Percentiles rank a stretch among this genome's conserved stretches.
phyloP scores from a whole-genome alignment of 192 early-diverging fungal species.

The Backusella luteola region DNA sequence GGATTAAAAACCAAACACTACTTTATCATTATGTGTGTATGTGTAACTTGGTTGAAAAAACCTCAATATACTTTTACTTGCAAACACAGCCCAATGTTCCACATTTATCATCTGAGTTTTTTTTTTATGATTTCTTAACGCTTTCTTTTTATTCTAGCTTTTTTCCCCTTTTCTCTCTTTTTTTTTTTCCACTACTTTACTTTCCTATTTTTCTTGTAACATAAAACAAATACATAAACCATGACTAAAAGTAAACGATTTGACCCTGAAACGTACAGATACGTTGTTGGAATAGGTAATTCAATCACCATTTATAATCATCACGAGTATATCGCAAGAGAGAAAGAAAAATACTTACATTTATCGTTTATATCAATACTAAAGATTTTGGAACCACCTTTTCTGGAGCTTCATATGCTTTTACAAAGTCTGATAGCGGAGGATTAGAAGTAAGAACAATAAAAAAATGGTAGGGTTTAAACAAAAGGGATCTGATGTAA shows the following conservation, averaged over 20 bases:
- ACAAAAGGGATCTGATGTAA: neutral
- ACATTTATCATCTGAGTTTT: slow-evolving; percentile 6
- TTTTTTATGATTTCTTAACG: neutral
- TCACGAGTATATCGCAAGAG: neutral
- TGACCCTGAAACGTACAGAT: slow-evolving; percentile 20
- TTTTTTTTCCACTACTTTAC: neutral
- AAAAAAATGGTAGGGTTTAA: slow-evolving; percentile 36
- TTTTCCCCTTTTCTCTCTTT: neutral
- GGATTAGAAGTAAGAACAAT: slow-evolving; percentile 35
- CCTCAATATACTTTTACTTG: too few relatives aligned
- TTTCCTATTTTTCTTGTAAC: neutral
- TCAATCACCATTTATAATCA: neutral
- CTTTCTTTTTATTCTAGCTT: neutral
- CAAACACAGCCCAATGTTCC: neutral
- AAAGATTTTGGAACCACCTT: slow-evolving; percentile 41
- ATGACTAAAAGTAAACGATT: neutral
- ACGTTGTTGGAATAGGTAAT: slow-evolving; percentile 36
- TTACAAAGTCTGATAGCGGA: slow-evolving; percentile 30
- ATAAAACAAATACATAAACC: neutral
- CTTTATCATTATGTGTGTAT: neutral
- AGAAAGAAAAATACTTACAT: neutral
- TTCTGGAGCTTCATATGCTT: slow-evolving; percentile 45
- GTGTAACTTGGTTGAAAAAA: neutral
- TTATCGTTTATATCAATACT: neutral
- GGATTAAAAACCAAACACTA: neutral